Evolutionary conservation across 2,329 filamentous ascomycete genomes (phyloP), one percentile per base, ranked within the genome.

Genomic region (Phialemoniopsis sp.): DNA sequence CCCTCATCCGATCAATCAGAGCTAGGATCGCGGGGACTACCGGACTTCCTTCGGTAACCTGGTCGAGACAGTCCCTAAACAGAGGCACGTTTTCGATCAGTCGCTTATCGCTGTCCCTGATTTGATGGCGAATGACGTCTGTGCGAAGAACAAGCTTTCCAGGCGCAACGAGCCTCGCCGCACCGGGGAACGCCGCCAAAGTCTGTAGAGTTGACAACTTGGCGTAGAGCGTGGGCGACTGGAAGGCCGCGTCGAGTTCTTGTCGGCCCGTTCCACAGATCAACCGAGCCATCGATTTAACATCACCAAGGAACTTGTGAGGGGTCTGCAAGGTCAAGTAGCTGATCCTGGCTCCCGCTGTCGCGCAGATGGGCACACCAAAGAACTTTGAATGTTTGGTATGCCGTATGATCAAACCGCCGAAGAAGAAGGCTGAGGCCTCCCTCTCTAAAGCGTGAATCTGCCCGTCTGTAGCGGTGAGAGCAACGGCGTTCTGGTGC

Each of bases 81-180:
- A 42, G 37, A 7, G 36, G 29, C 21, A 51, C 43, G 31, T 42
- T 34, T 29, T 32, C 16, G n/a, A 42, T 38, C 15, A 50, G 39
- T 33, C 34, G 41, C 30, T 41, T 34, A 14, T 43, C 31, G 29
- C 39, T 43, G 32, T 42, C 32, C 33, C 38, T 40, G 28, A 52
- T 45, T 32, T 43, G 40, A 3, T 29, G 16, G 3, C 45, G 45
- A 16, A 52, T 18, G 9, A 39, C 86, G 52, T 91, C 85, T 37
- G 82, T 80, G 59, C 94, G 87, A 50, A 89, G 93, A 14, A 87
- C 80, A 60, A 95, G 55, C 41, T 68, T 71, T 40, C 59, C 59
- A 40, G 82, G 78, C 17, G 85, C 84, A 49, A 88, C 86, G 3
- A 87, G 67, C 36, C 33, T 40, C 3, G 50, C 50, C 2, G 46